Evolutionary conservation across 148 eudicot genomes (phyloP).

Genomic region (Pharnaceum exiguum): DNA sequence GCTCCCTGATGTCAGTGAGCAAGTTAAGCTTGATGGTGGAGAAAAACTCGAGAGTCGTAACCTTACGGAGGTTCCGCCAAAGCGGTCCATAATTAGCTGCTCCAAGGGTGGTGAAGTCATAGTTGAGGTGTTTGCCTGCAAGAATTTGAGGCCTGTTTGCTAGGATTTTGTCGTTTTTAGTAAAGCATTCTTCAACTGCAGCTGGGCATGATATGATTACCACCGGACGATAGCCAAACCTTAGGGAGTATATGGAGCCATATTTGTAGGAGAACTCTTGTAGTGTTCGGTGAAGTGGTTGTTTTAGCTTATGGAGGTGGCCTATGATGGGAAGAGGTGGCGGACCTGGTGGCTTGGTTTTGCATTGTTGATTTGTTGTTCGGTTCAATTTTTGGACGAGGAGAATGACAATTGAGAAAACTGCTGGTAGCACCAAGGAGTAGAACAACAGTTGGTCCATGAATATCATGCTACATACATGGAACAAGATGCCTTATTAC

Average conservation of each 20-base stretch:
- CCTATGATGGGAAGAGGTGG: slow-evolving; percentile 31
- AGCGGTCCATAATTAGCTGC: slow-evolving; percentile 23
- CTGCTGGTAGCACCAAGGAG: no score
- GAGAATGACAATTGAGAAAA: no score
- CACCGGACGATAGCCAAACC: slow-evolving; percentile 19
- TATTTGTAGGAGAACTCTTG: slow-evolving; percentile 13
- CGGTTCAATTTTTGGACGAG: no score
- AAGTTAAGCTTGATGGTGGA: slow-evolving; percentile 20
- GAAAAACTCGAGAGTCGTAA: slow-evolving; percentile 20
- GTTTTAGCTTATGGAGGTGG: slow-evolving; percentile 29
- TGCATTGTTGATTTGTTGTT: not conserved
- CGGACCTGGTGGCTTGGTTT: slow-evolving; percentile 28
- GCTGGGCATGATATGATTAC: slow-evolving; percentile 28
- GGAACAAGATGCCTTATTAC: no score
- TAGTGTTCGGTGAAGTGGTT: slow-evolving; percentile 21
- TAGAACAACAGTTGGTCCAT: no score
- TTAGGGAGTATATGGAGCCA: slow-evolving; percentile 21
- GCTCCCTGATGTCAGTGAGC: no score
- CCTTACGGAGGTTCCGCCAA: slow-evolving; percentile 10
- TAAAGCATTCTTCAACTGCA: slow-evolving; percentile 30
- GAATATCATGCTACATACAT: no score
- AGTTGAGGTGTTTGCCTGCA: slow-evolving; percentile 14
- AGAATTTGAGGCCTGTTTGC: slow-evolving; percentile 26
- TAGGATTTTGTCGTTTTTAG: slow-evolving; percentile 22
- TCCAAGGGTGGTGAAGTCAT: slow-evolving; percentile 22